phyloP scores from a whole-genome alignment of 208 protist genomes.

The Leishmania lainsoni region DNA sequence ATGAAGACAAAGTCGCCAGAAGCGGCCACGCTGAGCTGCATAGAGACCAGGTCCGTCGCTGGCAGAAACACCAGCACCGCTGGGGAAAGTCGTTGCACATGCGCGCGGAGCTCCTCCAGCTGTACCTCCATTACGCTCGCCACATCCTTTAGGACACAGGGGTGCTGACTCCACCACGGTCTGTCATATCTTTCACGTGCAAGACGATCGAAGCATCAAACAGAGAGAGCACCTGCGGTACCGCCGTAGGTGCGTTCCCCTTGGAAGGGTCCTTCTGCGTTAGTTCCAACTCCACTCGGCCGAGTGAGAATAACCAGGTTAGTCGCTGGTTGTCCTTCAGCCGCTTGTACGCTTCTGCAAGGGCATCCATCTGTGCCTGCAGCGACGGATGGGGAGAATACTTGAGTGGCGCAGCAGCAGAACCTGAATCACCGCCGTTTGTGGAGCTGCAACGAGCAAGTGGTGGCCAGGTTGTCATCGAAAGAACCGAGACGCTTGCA shows the following conservation, averaged over 20 bases:
- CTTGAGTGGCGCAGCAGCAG: conserved; percentile 36
- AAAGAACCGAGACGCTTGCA: conserved; percentile 71
- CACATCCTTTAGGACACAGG: conserved; percentile 21
- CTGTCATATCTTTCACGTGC: conserved; percentile 52
- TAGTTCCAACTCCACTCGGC: conserved; percentile 65
- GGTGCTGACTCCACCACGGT: background rate
- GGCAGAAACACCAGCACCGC: conserved; percentile 36
- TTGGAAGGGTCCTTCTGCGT: conserved; percentile 50
- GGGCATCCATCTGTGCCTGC: conserved; percentile 50
- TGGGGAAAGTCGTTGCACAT: conserved; percentile 34
- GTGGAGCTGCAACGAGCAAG: conserved; percentile 28
- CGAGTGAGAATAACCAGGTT: conserved; percentile 66
- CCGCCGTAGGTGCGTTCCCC: conserved; percentile 29
- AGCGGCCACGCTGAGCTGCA: conserved; percentile 48
- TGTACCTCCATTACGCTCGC: conserved; percentile 30
- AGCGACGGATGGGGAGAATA: conserved; percentile 67
- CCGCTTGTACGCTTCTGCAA: conserved; percentile 60
- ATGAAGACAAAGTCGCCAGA: conserved; percentile 29
- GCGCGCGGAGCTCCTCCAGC: conserved; percentile 30
- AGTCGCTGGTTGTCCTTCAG: conserved; percentile 71
- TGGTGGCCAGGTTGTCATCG: conserved; percentile 72
- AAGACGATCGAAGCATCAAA: conserved; percentile 80
- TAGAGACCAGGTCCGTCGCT: conserved; percentile 24
- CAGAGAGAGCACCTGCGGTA: conserved; percentile 56
- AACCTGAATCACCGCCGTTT: conserved; percentile 15